Conservation (phyloP, 2,329 filamentous ascomycete species). For the Fusarium neocosmosporiellum region DNA sequence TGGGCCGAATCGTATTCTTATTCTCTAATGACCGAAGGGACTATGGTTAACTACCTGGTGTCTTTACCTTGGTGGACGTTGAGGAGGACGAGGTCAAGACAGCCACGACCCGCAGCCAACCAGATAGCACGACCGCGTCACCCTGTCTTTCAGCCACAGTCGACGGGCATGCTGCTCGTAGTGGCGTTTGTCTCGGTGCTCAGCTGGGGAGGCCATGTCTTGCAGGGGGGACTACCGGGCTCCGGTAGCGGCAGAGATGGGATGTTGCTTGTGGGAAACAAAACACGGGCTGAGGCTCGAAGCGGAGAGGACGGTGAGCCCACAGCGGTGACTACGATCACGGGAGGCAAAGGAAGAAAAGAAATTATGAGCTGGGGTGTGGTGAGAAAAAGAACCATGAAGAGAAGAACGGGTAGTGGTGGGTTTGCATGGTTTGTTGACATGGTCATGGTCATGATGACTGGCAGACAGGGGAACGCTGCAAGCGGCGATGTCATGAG, state of each 20-base stretch:
- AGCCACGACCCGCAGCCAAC: background rate
- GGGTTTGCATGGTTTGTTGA: conserved; percentile 25
- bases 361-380: background rate
- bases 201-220: background rate
- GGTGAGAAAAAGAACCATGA: background rate
- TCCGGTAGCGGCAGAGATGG: background rate
- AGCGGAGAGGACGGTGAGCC: conserved; percentile 8
- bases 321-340: background rate
- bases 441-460: conserved; percentile 24
- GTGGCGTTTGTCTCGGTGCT: background rate
- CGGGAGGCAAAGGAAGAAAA: background rate
- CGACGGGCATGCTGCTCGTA: background rate
- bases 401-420: background rate
- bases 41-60: background rate
- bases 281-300: background rate
- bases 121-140: background rate
- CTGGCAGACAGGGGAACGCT: conserved; percentile 37
- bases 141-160: conserved; percentile 8
- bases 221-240: background rate
- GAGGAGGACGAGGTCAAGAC: background rate
- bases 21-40: background rate
- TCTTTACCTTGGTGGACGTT: background rate
- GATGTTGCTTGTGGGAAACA: background rate
- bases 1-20: background rate
- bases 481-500: conserved; percentile 18